Conservation (phyloP, 805 yeast species). For the Schwanniomyces polymorphus region DNA sequence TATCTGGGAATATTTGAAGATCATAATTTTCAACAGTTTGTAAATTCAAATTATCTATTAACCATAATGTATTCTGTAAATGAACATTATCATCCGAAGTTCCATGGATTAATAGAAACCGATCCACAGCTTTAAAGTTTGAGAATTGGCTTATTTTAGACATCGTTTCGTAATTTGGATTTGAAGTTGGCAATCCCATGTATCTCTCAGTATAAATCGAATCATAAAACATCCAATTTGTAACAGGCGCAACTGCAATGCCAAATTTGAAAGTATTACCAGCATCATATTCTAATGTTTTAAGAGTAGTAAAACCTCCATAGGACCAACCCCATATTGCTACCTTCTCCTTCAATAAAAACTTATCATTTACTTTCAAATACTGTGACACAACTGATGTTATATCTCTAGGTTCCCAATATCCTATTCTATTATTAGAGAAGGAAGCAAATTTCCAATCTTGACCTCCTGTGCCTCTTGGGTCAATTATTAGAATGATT, state of each 20-base stretch:
- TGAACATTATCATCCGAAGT: slow-evolving; percentile 98
- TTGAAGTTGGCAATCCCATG: slow-evolving; percentile 79
- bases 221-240: slow-evolving; percentile 90
- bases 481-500: slow-evolving; percentile 68
- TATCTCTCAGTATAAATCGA: slow-evolving; percentile 94
- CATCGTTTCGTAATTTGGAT: slow-evolving; percentile 58
- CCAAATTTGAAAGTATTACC: slow-evolving; percentile 77
- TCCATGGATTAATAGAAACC: slow-evolving; percentile 92
- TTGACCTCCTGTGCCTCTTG: slow-evolving; percentile 80
- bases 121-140: slow-evolving; percentile 51
- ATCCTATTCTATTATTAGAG: slow-evolving; percentile 60
- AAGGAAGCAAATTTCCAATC: slow-evolving; percentile 66
- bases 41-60: slow-evolving; percentile 66
- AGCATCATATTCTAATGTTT: slow-evolving; percentile 84
- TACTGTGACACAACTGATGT: slow-evolving; percentile 50
- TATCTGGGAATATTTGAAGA: slow-evolving; percentile 87
- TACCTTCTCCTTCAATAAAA: slow-evolving; percentile 60
- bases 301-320: slow-evolving; percentile 92
- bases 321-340: slow-evolving; percentile 99
- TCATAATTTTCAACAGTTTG: slow-evolving; percentile 71
- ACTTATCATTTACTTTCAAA: slow-evolving; percentile 39
- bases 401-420: slow-evolving; percentile 77
- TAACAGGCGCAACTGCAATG: slow-evolving; percentile 96
- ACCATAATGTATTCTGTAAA: slow-evolving; percentile 79
- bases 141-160: slow-evolving; percentile 59